A percentile compares a stretch with the other conserved stretches of the same genome.
Evolutionary conservation across 2,329 filamentous ascomycete species (phyloP).

Genomic region (Magnaporthiopsis rhizophila): DNA sequence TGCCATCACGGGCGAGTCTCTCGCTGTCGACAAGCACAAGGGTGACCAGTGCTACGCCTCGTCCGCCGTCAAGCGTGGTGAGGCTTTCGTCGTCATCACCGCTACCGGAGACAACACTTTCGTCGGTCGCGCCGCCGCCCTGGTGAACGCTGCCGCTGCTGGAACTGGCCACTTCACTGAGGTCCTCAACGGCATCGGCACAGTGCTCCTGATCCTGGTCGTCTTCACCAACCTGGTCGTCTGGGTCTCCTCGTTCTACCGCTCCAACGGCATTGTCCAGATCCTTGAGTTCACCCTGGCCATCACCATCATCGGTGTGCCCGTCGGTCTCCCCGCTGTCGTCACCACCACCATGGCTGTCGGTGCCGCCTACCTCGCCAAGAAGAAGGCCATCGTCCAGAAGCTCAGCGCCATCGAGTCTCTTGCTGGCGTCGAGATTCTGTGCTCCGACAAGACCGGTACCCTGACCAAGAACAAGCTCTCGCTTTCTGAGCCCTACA

Average conservation of each 20-base stretch:
- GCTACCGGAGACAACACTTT: conserved; percentile 85
- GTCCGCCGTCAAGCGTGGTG: conserved; percentile 83
- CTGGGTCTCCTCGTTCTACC: conserved; percentile 84
- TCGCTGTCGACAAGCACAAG: conserved; percentile 82
- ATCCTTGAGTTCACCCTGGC: conserved; percentile 82
- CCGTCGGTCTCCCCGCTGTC: conserved; percentile 86
- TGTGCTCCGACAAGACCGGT: conserved; percentile 78
- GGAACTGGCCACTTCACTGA: conserved; percentile 84
- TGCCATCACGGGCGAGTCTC: conserved; percentile 83
- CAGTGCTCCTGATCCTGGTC: conserved; percentile 70
- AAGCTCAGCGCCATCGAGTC: conserved; percentile 59
- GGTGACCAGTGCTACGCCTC: conserved; percentile 77
- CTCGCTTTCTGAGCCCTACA: conserved; percentile 77
- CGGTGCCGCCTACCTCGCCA: conserved; percentile 59
- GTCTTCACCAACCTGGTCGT: conserved; percentile 73
- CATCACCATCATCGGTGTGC: conserved; percentile 86
- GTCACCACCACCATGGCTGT: conserved; percentile 94
- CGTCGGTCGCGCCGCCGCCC: conserved; percentile 78
- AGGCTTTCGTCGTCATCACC: conserved; percentile 74
- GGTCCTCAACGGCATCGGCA: conserved; percentile 81
- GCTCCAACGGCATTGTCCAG: conserved; percentile 68
- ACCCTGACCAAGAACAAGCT: conserved; percentile 93
- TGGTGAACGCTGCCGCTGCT: conserved; percentile 68
- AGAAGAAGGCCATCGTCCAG: conserved; percentile 46
- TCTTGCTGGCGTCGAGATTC: conserved; percentile 61